phyloP scores from a whole-genome alignment of 2,329 filamentous ascomycete genomes.

The Aureobasidium sp. region DNA sequence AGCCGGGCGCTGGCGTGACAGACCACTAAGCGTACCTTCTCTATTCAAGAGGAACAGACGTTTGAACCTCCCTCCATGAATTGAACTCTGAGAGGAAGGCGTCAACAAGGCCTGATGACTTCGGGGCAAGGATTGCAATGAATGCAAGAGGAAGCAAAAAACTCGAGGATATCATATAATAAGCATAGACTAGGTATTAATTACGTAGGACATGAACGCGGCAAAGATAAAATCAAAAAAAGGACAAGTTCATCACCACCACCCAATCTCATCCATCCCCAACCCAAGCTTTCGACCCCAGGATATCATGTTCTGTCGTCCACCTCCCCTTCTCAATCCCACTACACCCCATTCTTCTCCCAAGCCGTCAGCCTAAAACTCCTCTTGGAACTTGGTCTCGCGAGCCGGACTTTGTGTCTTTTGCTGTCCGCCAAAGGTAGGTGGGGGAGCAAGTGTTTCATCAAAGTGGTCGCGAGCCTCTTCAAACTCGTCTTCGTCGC shows the following conservation, averaged over 20 bases:
- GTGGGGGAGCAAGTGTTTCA: constrained; percentile 37
- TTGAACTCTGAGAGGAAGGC: background rate
- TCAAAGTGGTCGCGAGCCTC: constrained; percentile 48
- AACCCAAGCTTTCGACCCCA: background rate
- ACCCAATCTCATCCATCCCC: background rate
- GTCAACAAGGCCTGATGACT: background rate
- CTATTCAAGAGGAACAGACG: background rate
- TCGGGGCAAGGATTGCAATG: background rate
- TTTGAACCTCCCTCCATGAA: background rate
- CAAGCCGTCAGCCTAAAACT: constrained; percentile 22
- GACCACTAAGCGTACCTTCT: background rate
- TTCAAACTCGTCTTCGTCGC: constrained; percentile 43
- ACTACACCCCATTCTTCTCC: background rate
- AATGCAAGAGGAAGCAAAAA: background rate
- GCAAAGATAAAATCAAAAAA: background rate
- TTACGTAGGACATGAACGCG: background rate
- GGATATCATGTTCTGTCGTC: background rate
- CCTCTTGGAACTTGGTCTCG: constrained; percentile 55
- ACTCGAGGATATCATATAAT: constrained; percentile 2
- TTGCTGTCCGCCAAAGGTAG: constrained; percentile 30
- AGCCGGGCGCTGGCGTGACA: background rate
- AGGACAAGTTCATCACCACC: background rate
- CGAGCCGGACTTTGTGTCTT: constrained; percentile 47
- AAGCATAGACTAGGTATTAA: constrained; percentile 2
- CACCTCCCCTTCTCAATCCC: background rate